Conservation (phyloP, 352 stramenopile species). For the Pilasporangium apinafurcum region DNA sequence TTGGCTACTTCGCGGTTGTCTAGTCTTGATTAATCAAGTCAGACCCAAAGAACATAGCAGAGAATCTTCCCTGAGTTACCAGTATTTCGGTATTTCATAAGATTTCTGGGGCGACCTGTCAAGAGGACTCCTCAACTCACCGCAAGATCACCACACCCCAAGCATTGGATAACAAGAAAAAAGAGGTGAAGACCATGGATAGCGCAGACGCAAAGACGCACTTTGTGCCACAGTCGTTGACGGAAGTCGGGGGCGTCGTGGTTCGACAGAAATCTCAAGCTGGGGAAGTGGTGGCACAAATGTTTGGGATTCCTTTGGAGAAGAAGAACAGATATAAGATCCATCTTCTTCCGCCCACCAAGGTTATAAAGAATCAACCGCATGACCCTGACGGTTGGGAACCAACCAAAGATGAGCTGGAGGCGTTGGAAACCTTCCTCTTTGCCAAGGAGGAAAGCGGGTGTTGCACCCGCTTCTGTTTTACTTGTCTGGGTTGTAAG, state of each 20-base stretch:
- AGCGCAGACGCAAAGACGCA: too few relatives aligned
- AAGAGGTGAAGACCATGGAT: too few relatives aligned
- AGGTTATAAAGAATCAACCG: conserved; percentile 43
- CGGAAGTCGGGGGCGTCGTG: conserved; percentile 31
- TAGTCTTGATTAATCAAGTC: too few relatives aligned
- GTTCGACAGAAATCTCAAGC: conserved; percentile 48
- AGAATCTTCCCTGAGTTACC: too few relatives aligned
- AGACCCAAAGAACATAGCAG: too few relatives aligned
- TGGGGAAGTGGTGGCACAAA: conserved; percentile 37
- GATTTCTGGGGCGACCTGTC: too few relatives aligned
- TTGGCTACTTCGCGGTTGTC: too few relatives aligned
- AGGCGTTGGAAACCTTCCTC: conserved; percentile 36
- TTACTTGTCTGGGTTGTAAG: conserved; percentile 30
- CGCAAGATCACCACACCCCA: too few relatives aligned
- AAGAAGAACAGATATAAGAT: conserved; percentile 58
- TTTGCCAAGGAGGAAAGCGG: conserved; percentile 36
- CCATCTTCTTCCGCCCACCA: conserved; percentile 28
- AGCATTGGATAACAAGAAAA: too few relatives aligned
- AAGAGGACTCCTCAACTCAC: too few relatives aligned
- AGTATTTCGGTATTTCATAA: too few relatives aligned
- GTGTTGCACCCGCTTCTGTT: conserved; percentile 18
- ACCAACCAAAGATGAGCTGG: conserved; percentile 31
- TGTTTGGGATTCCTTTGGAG: conserved; percentile 45
- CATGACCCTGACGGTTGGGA: conserved; percentile 40
- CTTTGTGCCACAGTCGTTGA: conserved; percentile 29